Evolutionary conservation across 1,139 yeast genomes (phyloP), one percentile per base, ranked within the genome.

Genomic region (Pichia norvegensis): DNA sequence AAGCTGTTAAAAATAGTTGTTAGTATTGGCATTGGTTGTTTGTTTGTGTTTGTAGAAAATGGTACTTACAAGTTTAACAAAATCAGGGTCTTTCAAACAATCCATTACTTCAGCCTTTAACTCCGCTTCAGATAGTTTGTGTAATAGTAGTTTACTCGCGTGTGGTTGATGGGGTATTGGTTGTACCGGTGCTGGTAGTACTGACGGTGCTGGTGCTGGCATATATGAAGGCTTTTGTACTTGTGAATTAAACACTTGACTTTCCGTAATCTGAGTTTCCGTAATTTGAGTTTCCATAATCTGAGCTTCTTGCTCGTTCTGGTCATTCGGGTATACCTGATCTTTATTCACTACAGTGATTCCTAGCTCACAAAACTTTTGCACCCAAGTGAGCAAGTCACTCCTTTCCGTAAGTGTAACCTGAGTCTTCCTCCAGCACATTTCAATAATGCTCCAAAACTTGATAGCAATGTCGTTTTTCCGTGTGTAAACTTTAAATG

Each of bases 81-180:
- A 53, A 14, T 47, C 46, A 19, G 49, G 41, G 41, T 49, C 49
- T 25, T 47, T 46, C 29, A 54, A 42, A 35, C 46, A 50, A 19
- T 43, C 27, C 20, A 38, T 25, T 13, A 52, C 42, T 4, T 22
- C 14, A 6, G 4, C 11, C 33, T 13, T 20, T 9, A 40, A 22
- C 16, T 40, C 42, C 9, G 2, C 31, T 17, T 23, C 38, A 8
- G 36, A 33, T 6, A 33, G 7, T 2, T 33, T n/a, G 8, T 16
- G 9, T 6, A 33, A 5, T 7, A n/a, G 6, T 9, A 23, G 14
- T 10, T 5, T 27, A 10, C 14, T n/a, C 5, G n/a, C 31, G 10
- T 27, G 13, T 27, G 29, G 29, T 5, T 23, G 6, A 23, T 23
- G 13, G 29, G 29, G 29, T 11, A 9, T 27, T 11, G 13, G 14